A percentile compares a stretch with the other conserved stretches of the same genome.
phyloP scores from a whole-genome alignment of 495 filamentous ascomycete genomes.

The Podospora appendiculata region DNA sequence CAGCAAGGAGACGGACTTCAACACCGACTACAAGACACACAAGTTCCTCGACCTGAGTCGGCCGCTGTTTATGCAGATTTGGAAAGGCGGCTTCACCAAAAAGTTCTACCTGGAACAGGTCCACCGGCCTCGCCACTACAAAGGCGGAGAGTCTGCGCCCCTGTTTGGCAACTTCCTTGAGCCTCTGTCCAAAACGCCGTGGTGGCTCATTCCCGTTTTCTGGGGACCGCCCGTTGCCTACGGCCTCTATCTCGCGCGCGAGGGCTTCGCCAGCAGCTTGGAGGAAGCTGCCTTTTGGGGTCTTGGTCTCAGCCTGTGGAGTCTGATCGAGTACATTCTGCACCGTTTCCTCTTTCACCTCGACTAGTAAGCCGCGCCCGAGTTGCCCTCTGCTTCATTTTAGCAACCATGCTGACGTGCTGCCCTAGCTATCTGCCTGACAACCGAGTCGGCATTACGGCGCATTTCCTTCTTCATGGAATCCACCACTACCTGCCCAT shows the following conservation, averaged over 20 bases:
- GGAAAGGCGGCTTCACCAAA: conserved; percentile 79
- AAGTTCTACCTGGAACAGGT: conserved; percentile 95
- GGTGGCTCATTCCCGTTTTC: conserved; percentile 77
- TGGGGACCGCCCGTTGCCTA: conserved; percentile 83
- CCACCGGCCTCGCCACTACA: conserved; percentile 91
- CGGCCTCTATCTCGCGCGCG: conserved; percentile 58
- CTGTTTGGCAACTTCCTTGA: conserved; percentile 98
- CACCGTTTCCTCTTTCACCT: conserved; percentile 94
- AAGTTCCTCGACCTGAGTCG: conserved; percentile 88
- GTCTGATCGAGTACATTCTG: conserved; percentile 79
- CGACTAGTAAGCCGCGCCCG: conserved; percentile 58
- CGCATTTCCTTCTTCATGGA: conserved; percentile 92
- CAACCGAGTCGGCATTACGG: conserved; percentile 77
- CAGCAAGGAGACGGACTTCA: conserved; percentile 71
- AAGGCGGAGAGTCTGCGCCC: conserved; percentile 82
- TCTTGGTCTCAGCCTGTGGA: conserved; percentile 71
- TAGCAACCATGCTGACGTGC: no score
- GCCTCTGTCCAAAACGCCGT: conserved; percentile 85
- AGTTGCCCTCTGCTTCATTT: neutral
- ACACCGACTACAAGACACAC: conserved; percentile 70
- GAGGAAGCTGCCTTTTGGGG: conserved; percentile 49
- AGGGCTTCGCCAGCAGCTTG: conserved; percentile 38
- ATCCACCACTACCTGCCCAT: conserved; percentile 98
- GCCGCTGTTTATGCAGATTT: conserved; percentile 84
- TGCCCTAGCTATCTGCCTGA: conserved; percentile 71